Evolutionary conservation across 2,329 filamentous ascomycete genomes (phyloP), one percentile per base, ranked within the genome.

Genomic region (Aspergillus novoparasiticus): DNA sequence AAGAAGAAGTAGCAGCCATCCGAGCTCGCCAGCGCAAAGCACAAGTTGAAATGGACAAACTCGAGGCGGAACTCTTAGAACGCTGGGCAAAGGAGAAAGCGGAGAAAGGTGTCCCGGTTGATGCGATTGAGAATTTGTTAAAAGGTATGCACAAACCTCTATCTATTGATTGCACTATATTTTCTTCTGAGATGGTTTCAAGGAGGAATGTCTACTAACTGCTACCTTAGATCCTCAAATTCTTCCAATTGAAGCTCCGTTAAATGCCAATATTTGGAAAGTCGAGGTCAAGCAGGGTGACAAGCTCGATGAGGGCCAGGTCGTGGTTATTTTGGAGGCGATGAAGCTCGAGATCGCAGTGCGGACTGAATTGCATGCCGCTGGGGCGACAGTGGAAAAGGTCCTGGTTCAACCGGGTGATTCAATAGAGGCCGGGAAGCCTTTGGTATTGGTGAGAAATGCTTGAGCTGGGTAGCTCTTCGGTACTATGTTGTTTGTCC

Each of bases 291-390:
- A 79, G 16, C 75, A 79, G 32, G 82, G 82, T 0, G 76, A 84
- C 14, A 59, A 67, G 1, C 50, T 86, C 3, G 73, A 78, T 14
- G 73, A 78, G 12, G 80, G 80, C 9, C 78, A 84, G 28, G 69
- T 79, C 0, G 76, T 83, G 1, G 73, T 79, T 1, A 81, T 86
- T 3, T 73, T 86, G 3, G 85, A 87, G 61, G 84, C 84, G 0
- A 87, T 87, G 84, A 86, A 87, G 70, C 80, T 86, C 76, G 85
- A 86, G 66, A 84, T 86, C 62, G 76, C 78, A 16, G 78, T 84
- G 23, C 73, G 75, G 32, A 68, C 72, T 1, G 73, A 77, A 53
- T 64, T 71, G 14, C 66, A 69, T 8, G 70, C 70, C 26, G 70
- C 64, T 19, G 66, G 74, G 60, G 23, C 70, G 57, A 57, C 73